These are phyloP conservation scores for Populus deltoides DNA, from an alignment of 345 rosid genomes.

Conservation along the genomic window DNA sequence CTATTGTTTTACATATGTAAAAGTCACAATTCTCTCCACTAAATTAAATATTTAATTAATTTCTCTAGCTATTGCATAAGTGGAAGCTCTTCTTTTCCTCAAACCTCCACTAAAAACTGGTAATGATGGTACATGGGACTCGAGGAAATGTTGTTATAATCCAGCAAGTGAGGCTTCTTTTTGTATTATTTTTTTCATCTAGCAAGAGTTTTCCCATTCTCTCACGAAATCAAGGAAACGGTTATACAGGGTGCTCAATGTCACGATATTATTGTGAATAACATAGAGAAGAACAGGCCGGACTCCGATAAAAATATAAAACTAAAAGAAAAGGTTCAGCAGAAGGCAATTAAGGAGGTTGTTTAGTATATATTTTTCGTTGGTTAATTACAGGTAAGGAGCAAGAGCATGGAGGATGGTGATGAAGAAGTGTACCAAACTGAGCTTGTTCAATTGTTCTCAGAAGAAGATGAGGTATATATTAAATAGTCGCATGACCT, in stretches of 20 bases:
- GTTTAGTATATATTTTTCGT: slow-evolving; percentile 6
- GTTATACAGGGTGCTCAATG: slow-evolving; percentile 30
- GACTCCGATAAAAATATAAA: not conserved
- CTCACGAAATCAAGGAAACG: slow-evolving; percentile 47
- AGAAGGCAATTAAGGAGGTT: not conserved
- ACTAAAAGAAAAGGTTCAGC: slow-evolving; percentile 9
- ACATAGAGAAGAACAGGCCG: not conserved
- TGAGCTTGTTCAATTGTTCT: slow-evolving; percentile 79
- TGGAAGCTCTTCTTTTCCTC: not conserved
- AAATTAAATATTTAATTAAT: not conserved
- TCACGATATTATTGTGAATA: slow-evolving; percentile 71
- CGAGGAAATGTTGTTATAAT: slow-evolving; percentile 2
- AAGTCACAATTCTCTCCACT: not conserved
- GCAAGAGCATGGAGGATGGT: slow-evolving; percentile 49
- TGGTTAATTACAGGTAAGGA: slow-evolving; percentile 44
- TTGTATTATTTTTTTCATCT: not conserved
- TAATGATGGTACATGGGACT: not conserved
- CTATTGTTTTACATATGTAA: not conserved
- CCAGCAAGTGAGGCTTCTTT: not conserved
- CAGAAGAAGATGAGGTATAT: slow-evolving; percentile 91
- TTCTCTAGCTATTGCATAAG: not conserved
- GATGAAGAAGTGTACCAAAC: slow-evolving; percentile 60
- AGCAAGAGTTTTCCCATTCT: not conserved
- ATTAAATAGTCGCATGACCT: not conserved
- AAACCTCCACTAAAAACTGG: not conserved